Base-by-base conservation (phyloP, 129 eudicot species). In the Lactuca saligna region DNA sequence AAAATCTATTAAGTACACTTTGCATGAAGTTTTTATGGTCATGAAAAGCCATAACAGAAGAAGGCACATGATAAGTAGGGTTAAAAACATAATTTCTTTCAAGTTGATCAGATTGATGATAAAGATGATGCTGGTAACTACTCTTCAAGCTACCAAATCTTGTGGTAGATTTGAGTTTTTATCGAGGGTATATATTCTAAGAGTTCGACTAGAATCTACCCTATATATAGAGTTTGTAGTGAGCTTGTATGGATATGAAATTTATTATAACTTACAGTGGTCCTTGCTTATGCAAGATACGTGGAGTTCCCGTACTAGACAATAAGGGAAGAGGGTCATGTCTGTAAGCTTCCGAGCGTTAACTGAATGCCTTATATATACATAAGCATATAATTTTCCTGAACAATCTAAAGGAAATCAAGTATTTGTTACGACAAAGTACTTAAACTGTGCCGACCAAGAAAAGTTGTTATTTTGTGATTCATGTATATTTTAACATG, bases 1-100 rank as follows among this genome's bases (percentile, higher is more conserved):
- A 29, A 80, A 83, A 69, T 83, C 84, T 42, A 83, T 20, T 4
- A 83, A 56, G 79, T 54, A 83, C 3, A 80, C 73, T 51, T 75
- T 77, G 57, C 65, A 29, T 35, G 73, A 73, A 59, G 78, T 17
- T 68, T 57, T 64, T 8, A 34, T 71, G 6, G 34, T 76, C 41
- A 37, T 49, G 65, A 66, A 29, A 7, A 14, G 14, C 17, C 3
- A 59, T 37, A 67, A 62, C 25, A 48, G 7, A 3, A 63, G n/a
- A 38, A 54, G 13, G 15, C 48, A 54, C n/a, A 63, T 53, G 33
- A 71, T 33, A 11, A 75, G 34, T 68, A 73, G 66, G 33, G 65
- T 3, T 62, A 73, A 61, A 49, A 54, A 55, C 34, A 61, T 7
- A 13, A 61, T 55, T 12, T 48, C 38, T 53, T 34, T 49, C 44